Evolutionary conservation across 352 stramenopile species (phyloP), one percentile per base, ranked within the genome.

Genomic region (Saprolegnia parasitica): DNA sequence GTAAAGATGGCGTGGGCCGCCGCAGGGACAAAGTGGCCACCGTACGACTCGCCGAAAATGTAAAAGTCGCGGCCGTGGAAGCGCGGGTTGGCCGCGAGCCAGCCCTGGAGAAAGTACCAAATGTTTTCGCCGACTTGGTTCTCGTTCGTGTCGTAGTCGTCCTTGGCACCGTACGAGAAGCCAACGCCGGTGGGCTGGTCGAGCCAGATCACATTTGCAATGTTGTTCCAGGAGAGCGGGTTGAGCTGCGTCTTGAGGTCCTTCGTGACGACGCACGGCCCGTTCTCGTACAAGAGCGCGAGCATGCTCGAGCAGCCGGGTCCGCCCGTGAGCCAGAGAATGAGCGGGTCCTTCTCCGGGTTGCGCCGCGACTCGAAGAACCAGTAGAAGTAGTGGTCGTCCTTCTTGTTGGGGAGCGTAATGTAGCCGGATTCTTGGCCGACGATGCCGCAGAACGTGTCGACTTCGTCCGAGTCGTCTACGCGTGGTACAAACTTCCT

Each of bases 341-440:
- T 74, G 1, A 91, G 66, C 23, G 83, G 83, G 45, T 86, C 83
- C 21, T 70, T 73, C 11, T 71, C 23, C 3, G 75, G 66, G 49
- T 75, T 71, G 56, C 74, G 68, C 24, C 72, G 62, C 6, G 81
- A 79, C 66, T 87, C 76, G 32, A 84, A 81, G 60, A 77, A 84
- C 79, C 80, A 89, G 71, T 88, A 87, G 56, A 89, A 89, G 72
- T 87, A 88, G 61, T 86, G 62, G 39, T 82, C 78, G 56, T 87
- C 80, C n/a, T 82, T 46, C 65, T 83, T 82, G 75, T 84, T 83
- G 20, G 73, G 4, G 11, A 88, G 73, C 63, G 74, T 76, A 56
- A 88, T 78, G 72, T 88, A 84, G 11, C 77, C 78, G 1, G 77
- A 70, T 29, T 82, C 73, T 49, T 83, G 73, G 35, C 73, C 72